These are phyloP conservation scores for Eucalyptus polybractea DNA, from an alignment of 345 rosid species.

Conservation along the genomic window DNA sequence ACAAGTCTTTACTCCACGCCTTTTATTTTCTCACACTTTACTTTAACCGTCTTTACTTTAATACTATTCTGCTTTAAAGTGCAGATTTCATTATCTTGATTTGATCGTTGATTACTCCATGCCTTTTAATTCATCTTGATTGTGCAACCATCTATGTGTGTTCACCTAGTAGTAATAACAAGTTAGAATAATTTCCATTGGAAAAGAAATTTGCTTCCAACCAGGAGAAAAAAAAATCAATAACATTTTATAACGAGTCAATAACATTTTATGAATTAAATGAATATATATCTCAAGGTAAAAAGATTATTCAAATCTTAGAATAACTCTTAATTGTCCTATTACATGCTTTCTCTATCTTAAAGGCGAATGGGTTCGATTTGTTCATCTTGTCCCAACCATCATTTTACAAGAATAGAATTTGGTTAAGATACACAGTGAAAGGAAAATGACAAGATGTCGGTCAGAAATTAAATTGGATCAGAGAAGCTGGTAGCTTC, in stretches of 20 bases:
- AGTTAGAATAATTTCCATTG: not conserved
- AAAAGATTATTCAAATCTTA: not conserved
- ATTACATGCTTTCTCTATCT: not conserved
- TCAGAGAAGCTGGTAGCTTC: accelerated
- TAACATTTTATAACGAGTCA: too few relatives aligned
- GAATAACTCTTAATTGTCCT: not conserved
- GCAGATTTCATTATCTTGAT: not conserved
- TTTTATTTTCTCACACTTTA: not conserved
- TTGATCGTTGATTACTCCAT: not conserved
- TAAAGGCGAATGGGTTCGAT: not conserved
- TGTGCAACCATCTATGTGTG: not conserved
- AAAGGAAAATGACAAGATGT: not conserved
- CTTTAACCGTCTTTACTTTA: not conserved
- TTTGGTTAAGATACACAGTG: not conserved
- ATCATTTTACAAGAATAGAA: not conserved
- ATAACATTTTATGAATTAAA: not conserved
- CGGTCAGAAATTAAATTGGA: not conserved
- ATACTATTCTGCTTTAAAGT: not conserved
- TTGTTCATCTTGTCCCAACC: accelerated
- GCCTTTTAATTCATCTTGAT: not conserved
- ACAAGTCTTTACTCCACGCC: too few relatives aligned
- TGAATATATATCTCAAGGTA: not conserved
- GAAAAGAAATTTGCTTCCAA: not conserved
- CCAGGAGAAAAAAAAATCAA: not conserved
- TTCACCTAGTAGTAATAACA: not conserved